These are phyloP conservation scores for Tetrapisispora iriomotensis DNA, from an alignment of 805 yeast species.

Conservation along the genomic window DNA sequence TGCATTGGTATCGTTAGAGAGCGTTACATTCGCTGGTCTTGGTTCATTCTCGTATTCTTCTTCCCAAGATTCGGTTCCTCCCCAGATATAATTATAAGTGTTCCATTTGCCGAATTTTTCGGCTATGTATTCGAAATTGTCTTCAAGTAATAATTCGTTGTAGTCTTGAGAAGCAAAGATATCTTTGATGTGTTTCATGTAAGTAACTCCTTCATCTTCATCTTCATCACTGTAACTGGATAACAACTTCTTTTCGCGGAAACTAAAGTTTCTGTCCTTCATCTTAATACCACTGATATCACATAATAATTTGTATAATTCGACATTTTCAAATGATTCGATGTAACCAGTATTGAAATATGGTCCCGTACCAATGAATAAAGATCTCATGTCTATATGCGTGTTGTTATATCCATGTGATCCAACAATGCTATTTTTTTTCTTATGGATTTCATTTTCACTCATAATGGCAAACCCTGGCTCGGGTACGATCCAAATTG, in stretches of 20 bases:
- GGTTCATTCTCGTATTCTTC: constrained; percentile 3
- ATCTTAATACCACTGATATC: constrained; percentile 40
- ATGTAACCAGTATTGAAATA: constrained; percentile 38
- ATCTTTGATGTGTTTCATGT: neutral
- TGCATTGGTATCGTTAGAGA: constrained; percentile 8
- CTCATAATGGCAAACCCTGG: constrained; percentile 73
- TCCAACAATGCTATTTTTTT: constrained; percentile 35
- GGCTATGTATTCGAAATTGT: constrained; percentile 25
- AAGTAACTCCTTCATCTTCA: constrained; percentile 1
- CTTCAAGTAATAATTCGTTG: constrained; percentile 42
- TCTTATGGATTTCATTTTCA: constrained; percentile 36
- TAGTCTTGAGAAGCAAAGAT: neutral
- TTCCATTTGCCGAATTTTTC: constrained; percentile 10
- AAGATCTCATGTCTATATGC: constrained; percentile 71
- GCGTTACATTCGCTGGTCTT: no score
- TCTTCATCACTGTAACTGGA: neutral
- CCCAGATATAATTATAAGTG: constrained; percentile 21
- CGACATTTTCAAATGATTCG: constrained; percentile 60
- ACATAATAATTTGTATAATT: constrained; percentile 67
- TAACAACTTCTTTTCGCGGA: constrained; percentile 37
- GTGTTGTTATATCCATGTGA: constrained; percentile 80
- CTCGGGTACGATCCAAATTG: constrained; percentile 75
- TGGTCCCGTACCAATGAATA: constrained; percentile 77
- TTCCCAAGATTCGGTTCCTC: constrained; percentile 3
- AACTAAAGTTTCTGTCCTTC: constrained; percentile 36